Percentiles rank a stretch among this genome's conserved stretches.
Conservation (phyloP, 2,329 filamentous ascomycete genomes). For the Thelonectria blattea region DNA sequence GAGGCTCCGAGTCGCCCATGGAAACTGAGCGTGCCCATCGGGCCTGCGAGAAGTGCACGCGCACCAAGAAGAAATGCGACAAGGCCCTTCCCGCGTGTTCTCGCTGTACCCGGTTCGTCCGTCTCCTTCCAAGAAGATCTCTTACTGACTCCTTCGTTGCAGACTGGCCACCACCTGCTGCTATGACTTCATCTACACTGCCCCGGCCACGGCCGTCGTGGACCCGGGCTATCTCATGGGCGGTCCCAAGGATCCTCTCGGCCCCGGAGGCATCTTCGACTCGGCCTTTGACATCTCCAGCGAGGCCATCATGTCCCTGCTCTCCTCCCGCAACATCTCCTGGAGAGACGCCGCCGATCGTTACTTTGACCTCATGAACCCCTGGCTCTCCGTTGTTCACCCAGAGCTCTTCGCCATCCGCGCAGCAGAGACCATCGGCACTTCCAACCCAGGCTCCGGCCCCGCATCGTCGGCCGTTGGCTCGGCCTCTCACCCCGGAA, state of each 20-base stretch:
- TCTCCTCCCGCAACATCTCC: slow-evolving; percentile 42
- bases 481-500: neutral
- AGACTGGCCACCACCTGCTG: slow-evolving; percentile 42
- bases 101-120: slow-evolving; percentile 42
- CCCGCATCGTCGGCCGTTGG: neutral
- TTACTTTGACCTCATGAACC: slow-evolving; percentile 50
- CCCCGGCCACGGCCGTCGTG: slow-evolving; percentile 42
- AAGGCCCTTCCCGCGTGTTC: slow-evolving; percentile 46
- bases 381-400: slow-evolving; percentile 51
- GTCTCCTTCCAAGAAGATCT: neutral
- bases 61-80: slow-evolving; percentile 48
- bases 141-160: neutral
- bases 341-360: slow-evolving; percentile 47
- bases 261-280: slow-evolving; percentile 38
- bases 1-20: slow-evolving; percentile 41
- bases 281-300: slow-evolving; percentile 44
- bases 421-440: slow-evolving; percentile 22
- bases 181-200: slow-evolving; percentile 47
- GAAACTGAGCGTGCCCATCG: slow-evolving; percentile 43
- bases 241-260: slow-evolving; percentile 33
- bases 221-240: slow-evolving; percentile 38
- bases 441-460: neutral
- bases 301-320: slow-evolving; percentile 47
- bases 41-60: slow-evolving; percentile 47
- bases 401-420: slow-evolving; percentile 46